Percentiles rank a stretch among this genome's conserved stretches.
Conservation (phyloP, 352 stramenopile species). For the Globisporangium middletonii region DNA sequence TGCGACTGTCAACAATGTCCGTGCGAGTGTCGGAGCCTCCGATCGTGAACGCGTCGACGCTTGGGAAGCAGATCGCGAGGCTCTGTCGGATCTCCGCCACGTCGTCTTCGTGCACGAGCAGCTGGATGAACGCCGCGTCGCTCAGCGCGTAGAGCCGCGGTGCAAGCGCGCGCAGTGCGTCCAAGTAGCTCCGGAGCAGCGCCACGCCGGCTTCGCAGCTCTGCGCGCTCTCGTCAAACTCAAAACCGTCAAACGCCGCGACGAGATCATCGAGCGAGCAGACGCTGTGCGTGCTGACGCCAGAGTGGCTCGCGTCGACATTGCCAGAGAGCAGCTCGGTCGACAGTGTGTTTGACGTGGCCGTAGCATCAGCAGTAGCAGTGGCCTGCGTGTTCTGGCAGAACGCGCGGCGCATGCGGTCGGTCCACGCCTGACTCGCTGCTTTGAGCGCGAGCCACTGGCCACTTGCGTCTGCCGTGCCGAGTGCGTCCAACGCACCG, state of each 20-base stretch:
- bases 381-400: not conserved
- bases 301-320: not conserved
- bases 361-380: not conserved
- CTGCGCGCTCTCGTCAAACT: constrained; percentile 34
- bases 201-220: constrained; percentile 32
- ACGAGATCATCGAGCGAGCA: constrained; percentile 38
- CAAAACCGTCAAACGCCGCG: constrained; percentile 45
- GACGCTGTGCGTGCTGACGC: not conserved
- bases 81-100: constrained; percentile 18
- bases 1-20: not conserved
- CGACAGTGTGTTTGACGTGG: too few species aligned
- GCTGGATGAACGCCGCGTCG: constrained; percentile 29
- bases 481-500: not conserved
- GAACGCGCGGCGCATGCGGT: constrained; percentile 9
- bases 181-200: constrained; percentile 36
- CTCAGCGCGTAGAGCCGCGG: constrained; percentile 37
- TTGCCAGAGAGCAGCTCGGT: too few species aligned
- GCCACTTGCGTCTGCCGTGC: constrained; percentile 12
- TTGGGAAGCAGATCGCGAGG: constrained; percentile 34
- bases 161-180: constrained; percentile 24
- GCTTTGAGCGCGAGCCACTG: constrained; percentile 12
- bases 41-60: constrained; percentile 26
- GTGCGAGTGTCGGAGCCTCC: constrained; percentile 2
- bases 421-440: constrained; percentile 6
- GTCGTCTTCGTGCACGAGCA: constrained; percentile 38